These are phyloP conservation scores for Alternaria brassicicola DNA, from an alignment of 2,329 filamentous ascomycete species.

Conservation along the genomic window DNA sequence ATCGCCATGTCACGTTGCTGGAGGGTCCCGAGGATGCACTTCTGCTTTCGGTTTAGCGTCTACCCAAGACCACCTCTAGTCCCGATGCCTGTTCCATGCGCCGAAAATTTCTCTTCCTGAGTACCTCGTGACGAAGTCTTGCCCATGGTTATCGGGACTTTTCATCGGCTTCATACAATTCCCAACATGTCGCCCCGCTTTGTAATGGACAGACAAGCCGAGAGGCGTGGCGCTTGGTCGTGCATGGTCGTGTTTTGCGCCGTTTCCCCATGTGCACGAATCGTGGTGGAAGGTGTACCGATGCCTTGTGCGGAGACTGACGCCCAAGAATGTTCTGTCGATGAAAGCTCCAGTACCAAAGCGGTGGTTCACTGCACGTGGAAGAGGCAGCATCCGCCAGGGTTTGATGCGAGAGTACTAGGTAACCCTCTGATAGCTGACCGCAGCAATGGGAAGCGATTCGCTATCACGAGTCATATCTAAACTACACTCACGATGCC, in stretches of 20 bases:
- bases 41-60: slow-evolving; percentile 3
- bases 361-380: neutral
- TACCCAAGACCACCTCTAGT: slow-evolving; percentile 1
- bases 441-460: neutral
- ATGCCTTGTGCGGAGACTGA: neutral
- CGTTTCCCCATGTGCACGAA: neutral
- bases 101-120: slow-evolving; percentile 13
- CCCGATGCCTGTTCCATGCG: slow-evolving; percentile 18
- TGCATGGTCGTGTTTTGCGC: slow-evolving; percentile 12
- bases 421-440: neutral
- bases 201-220: neutral
- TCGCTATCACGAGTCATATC: slow-evolving; percentile 3
- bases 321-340: neutral
- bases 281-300: neutral
- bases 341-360: neutral
- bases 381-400: neutral
- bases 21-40: slow-evolving; percentile 6
- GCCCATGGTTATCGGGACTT: slow-evolving; percentile 1
- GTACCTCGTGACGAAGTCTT: slow-evolving; percentile 17
- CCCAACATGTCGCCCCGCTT: slow-evolving; percentile 7
- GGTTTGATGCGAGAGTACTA: neutral
- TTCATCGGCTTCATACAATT: slow-evolving; percentile 8
- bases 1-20: slow-evolving; percentile 10
- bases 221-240: slow-evolving; percentile 2
- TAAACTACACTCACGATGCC: slow-evolving; percentile 1